Percentiles rank a stretch among this genome's conserved stretches.
Evolutionary conservation across 2,329 filamentous ascomycete species (phyloP).

Genomic region (Aureobasidium namibiae): DNA sequence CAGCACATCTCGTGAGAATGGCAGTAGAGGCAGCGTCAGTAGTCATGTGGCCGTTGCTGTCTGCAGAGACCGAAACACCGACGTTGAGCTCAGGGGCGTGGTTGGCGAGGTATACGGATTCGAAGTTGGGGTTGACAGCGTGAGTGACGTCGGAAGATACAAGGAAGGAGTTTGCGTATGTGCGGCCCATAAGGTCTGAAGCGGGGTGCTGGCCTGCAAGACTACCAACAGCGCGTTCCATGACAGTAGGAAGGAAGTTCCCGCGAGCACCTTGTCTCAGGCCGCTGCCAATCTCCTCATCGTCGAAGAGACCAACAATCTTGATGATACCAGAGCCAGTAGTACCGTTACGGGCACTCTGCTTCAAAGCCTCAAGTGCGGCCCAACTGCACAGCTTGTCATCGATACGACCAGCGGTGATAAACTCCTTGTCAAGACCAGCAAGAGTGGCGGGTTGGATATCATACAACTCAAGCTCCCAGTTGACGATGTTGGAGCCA

Average conservation of each 20-base stretch:
- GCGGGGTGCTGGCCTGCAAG: slow-evolving; percentile 41
- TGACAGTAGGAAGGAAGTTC: slow-evolving; percentile 75
- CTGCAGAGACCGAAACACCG: slow-evolving; percentile 69
- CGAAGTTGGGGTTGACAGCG: slow-evolving; percentile 91
- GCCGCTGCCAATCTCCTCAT: slow-evolving; percentile 90
- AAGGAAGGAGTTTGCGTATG: slow-evolving; percentile 86
- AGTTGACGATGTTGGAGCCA: slow-evolving; percentile 68
- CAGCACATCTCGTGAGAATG: slow-evolving; percentile 69
- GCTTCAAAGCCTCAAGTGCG: slow-evolving; percentile 72
- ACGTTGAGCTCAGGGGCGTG: slow-evolving; percentile 85
- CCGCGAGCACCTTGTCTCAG: slow-evolving; percentile 82
- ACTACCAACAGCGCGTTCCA: slow-evolving; percentile 73
- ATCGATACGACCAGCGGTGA: slow-evolving; percentile 90
- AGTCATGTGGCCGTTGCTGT: slow-evolving; percentile 93
- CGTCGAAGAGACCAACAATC: slow-evolving; percentile 88
- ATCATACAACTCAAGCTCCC: slow-evolving; percentile 95
- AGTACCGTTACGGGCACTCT: slow-evolving; percentile 45
- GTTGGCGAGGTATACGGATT: slow-evolving; percentile 70
- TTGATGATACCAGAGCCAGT: slow-evolving; percentile 62
- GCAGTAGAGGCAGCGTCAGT: slow-evolving; percentile 81
- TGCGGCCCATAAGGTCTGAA: slow-evolving; percentile 61
- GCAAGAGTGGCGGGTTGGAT: slow-evolving; percentile 74
- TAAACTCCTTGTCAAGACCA: slow-evolving; percentile 85
- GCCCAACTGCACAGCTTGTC: slow-evolving; percentile 97
- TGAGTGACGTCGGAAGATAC: slow-evolving; percentile 90